Base-by-base conservation (phyloP, 139 green algal species). In the Spirogloea muscicola region DNA sequence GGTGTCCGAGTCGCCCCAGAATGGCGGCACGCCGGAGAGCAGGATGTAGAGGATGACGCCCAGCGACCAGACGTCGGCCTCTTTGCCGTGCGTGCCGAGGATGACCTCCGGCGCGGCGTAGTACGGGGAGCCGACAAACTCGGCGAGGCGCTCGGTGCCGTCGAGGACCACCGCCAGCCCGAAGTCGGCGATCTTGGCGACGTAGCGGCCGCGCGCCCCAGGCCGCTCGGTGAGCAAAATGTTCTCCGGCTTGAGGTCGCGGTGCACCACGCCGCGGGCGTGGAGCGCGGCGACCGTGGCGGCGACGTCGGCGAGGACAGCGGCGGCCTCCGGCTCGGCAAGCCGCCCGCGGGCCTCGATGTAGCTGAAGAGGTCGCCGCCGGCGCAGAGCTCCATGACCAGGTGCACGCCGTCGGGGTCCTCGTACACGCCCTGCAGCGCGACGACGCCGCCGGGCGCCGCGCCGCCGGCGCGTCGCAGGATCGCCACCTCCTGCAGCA, bases 1-100 rank as follows among this genome's bases (percentile, higher is more conserved):
- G 9, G 18, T 34, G 25, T 74, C 48, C 7, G 34, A 65, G 3
- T 44, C 49, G 25, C 90, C 92, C 78, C 90, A 94, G 83, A 97
- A 98, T 18, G 92, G 92, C 39, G 91, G 90, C 66, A 88, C 87
- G 31, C 94, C 93, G 41, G 77, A 88, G 49, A 98, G 86, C 48
- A 98, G 84, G 76, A 97, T 96, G 89, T 97, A 98, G 29, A 97
- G 83, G 51, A 97, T 95, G 3, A 98, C 89, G 31, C 93, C 93
- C 67, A 85, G 89, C 27, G 68, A 88, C 93, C 93, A 98, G 37
- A 98, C 89, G 85, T 98, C 93, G 0, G 88, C 87, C 63, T 94
- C 88, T 34, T 86, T 82, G 68, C 82, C 76, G 84, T 98, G 97
- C 48, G 59, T 64, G 48, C 34, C 18, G 1, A 34, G 34, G 2